A percentile compares a stretch with the other conserved stretches of the same genome.
Conservation (phyloP, 768 basidiomycete genomes). For the Termitomyces sp. region DNA sequence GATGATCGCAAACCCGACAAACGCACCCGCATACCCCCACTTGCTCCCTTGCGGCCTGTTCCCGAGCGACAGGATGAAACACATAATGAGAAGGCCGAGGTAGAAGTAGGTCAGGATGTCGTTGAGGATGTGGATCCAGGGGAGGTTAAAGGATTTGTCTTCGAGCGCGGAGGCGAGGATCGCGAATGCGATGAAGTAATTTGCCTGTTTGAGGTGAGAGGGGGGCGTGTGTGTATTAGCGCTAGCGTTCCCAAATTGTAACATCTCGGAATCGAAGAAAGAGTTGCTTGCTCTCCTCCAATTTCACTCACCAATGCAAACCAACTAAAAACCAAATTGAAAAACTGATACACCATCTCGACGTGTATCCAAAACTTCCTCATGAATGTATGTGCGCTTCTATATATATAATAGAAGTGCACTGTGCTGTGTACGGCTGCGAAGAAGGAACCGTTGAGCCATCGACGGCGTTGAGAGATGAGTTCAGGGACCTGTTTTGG, state of each 20-base stretch:
- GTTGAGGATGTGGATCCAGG: slow-evolving; percentile 68
- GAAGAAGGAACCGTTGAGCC: slow-evolving; percentile 99
- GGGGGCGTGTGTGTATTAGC: too few species aligned
- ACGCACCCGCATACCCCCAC: slow-evolving; percentile 78
- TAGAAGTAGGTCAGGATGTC: slow-evolving; percentile 82
- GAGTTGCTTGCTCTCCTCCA: too few species aligned
- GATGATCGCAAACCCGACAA: slow-evolving; percentile 84
- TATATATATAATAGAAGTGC: slow-evolving; percentile 94
- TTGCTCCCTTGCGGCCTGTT: slow-evolving; percentile 91
- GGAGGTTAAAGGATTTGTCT: slow-evolving; percentile 48
- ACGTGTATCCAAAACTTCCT: slow-evolving; percentile 94
- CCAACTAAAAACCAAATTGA: slow-evolving; percentile 92
- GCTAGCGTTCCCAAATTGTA: too few species aligned
- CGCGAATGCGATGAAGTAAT: slow-evolving; percentile 86
- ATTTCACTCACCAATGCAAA: slow-evolving; percentile 64
- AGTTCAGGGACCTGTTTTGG: slow-evolving; percentile 79
- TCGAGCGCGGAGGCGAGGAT: slow-evolving; percentile 76
- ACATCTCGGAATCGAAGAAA: too few species aligned
- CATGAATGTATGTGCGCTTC: slow-evolving; percentile 74
- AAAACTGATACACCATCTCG: slow-evolving; percentile 86
- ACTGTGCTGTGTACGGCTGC: slow-evolving; percentile 88
- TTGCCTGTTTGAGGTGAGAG: slow-evolving; percentile 46
- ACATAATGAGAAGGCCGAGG: slow-evolving; percentile 79
- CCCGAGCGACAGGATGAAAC: slow-evolving; percentile 83
- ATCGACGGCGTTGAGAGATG: slow-evolving; percentile 90